Conservation (phyloP, 805 yeast genomes). For the Pichia phayaonensis region DNA sequence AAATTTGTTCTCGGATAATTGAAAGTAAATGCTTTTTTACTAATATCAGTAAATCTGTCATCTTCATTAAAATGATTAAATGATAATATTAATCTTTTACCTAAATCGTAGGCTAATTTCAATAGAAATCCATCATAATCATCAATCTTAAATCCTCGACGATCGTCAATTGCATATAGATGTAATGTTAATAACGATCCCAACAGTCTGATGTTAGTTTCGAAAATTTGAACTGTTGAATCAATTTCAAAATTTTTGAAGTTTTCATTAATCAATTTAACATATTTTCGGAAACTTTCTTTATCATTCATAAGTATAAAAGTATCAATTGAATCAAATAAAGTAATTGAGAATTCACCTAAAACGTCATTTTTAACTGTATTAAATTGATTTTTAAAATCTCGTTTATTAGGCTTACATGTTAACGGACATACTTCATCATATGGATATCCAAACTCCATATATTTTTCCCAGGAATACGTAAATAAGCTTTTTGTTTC, state of each 20-base stretch:
- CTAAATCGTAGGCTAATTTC: slow-evolving; percentile 66
- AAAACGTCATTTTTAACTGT: slow-evolving; percentile 69
- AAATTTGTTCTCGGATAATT: slow-evolving; percentile 81
- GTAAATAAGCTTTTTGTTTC: slow-evolving; percentile 54
- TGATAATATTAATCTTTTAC: slow-evolving; percentile 61
- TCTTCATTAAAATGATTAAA: slow-evolving; percentile 46
- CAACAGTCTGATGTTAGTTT: slow-evolving; percentile 69
- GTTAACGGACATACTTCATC: slow-evolving; percentile 76
- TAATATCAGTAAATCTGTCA: neutral
- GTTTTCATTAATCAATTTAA: slow-evolving; percentile 31
- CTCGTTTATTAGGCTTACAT: slow-evolving; percentile 64
- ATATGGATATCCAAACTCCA: slow-evolving; percentile 63
- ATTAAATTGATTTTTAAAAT: slow-evolving; percentile 44
- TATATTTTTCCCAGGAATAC: slow-evolving; percentile 70
- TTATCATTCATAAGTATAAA: slow-evolving; percentile 65
- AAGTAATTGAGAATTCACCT: slow-evolving; percentile 75
- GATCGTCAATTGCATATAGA: slow-evolving; percentile 50
- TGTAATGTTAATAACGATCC: slow-evolving; percentile 83
- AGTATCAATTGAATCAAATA: slow-evolving; percentile 75
- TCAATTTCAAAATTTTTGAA: slow-evolving; percentile 49
- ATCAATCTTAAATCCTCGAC: slow-evolving; percentile 33
- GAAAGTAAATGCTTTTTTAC: slow-evolving; percentile 24
- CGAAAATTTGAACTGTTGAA: slow-evolving; percentile 81
- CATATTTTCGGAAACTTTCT: slow-evolving; percentile 42
- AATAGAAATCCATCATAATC: slow-evolving; percentile 69